Percentiles rank a stretch among this genome's conserved stretches.
Evolutionary conservation across 108 stramenopile genomes (phyloP).

Genomic region (Pelagomonas calceolata): DNA sequence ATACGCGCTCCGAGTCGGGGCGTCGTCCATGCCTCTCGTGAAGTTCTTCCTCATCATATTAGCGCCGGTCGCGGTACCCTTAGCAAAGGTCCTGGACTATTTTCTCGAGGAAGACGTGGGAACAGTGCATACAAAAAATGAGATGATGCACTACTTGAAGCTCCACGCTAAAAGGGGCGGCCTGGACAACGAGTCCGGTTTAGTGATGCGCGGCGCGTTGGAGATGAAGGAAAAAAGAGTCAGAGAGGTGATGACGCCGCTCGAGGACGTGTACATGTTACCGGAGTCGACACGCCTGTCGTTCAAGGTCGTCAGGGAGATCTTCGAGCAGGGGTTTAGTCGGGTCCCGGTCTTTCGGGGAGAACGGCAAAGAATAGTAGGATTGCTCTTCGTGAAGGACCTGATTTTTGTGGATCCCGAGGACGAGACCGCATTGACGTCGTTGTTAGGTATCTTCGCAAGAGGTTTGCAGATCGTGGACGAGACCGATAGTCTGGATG

Average conservation of each 20-base stretch:
- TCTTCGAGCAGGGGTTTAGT: conserved; percentile 89
- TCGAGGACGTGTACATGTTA: conserved; percentile 84
- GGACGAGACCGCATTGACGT: conserved; percentile 72
- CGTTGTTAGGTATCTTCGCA: conserved; percentile 84
- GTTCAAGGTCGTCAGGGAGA: conserved; percentile 77
- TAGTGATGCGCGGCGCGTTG: conserved; percentile 87
- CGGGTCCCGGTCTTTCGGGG: conserved; percentile 82
- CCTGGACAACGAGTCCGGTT: conserved; percentile 70
- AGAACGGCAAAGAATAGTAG: conserved; percentile 69
- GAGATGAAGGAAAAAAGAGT: conserved; percentile 69
- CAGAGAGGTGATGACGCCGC: conserved; percentile 82
- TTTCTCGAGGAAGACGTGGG: conserved; percentile 80
- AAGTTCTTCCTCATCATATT: conserved; percentile 63
- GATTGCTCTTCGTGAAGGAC: conserved; percentile 92
- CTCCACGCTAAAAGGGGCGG: conserved; percentile 73
- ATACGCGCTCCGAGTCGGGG: conserved; percentile 79
- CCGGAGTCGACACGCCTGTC: conserved; percentile 67
- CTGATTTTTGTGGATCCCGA: conserved; percentile 95
- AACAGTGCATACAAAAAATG: conserved; percentile 68
- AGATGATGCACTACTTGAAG: conserved; percentile 77
- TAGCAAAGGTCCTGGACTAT: conserved; percentile 56
- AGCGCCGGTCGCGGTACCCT: conserved; percentile 59
- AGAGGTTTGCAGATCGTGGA: conserved; percentile 69
- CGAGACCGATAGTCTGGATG: conserved; percentile 72
- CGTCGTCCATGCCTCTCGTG: conserved; percentile 65